A percentile compares a stretch with the other conserved stretches of the same genome.
Conservation (phyloP, 2,329 filamentous ascomycete genomes). For the Penicillium italicum region DNA sequence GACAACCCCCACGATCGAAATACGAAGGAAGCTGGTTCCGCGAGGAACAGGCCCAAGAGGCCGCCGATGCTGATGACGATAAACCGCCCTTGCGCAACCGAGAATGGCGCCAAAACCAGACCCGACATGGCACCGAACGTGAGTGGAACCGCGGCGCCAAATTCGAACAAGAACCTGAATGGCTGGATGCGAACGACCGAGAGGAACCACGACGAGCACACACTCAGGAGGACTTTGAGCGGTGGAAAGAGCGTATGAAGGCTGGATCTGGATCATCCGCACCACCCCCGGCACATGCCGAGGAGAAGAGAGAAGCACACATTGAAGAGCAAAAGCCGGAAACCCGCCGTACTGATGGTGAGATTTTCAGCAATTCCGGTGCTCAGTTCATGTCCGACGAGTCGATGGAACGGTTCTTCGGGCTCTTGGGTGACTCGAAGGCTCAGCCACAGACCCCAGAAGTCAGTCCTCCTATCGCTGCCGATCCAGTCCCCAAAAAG, state of each 20-base stretch:
- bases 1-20: slow-evolving; percentile 58
- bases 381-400: slow-evolving; percentile 62
- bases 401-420: slow-evolving; percentile 75
- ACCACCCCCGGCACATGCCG: slow-evolving; percentile 32
- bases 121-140: slow-evolving; percentile 47
- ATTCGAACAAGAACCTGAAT: slow-evolving; percentile 80
- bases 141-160: slow-evolving; percentile 54
- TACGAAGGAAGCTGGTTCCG: slow-evolving; percentile 73
- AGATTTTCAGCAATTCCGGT: slow-evolving; percentile 54
- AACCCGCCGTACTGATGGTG: slow-evolving; percentile 42
- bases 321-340: slow-evolving; percentile 39
- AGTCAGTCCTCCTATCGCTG: slow-evolving; percentile 34
- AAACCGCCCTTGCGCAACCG: slow-evolving; percentile 54
- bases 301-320: slow-evolving; percentile 45
- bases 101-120: slow-evolving; percentile 58
- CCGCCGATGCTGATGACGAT: slow-evolving; percentile 42
- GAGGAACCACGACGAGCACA: slow-evolving; percentile 68
- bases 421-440: slow-evolving; percentile 53
- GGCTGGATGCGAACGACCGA: slow-evolving; percentile 70
- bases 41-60: slow-evolving; percentile 48
- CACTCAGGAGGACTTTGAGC: slow-evolving; percentile 87
- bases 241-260: slow-evolving; percentile 91
- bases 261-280: slow-evolving; percentile 50
- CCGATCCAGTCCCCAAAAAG: slow-evolving; percentile 43
- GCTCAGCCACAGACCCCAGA: slow-evolving; percentile 37